These are phyloP conservation scores for Calonectria pauciramosa DNA, from an alignment of 2,329 filamentous ascomycete species.

Conservation along the genomic window DNA sequence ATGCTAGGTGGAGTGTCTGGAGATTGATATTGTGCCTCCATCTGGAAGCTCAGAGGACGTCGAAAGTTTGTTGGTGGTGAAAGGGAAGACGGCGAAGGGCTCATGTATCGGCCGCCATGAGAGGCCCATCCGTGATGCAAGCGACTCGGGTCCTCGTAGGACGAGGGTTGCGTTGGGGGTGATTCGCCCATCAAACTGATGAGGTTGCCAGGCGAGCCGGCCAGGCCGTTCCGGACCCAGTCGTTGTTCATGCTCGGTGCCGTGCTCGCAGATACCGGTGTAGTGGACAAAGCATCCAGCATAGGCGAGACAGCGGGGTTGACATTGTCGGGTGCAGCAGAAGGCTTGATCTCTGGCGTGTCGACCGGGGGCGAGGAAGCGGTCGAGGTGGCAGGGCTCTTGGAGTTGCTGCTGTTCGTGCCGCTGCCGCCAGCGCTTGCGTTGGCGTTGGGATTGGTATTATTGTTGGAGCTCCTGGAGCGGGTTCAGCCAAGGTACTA, in stretches of 20 bases:
- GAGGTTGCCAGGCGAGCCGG: constrained; percentile 66
- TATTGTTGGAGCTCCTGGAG: constrained; percentile 44
- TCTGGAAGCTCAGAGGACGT: constrained; percentile 69
- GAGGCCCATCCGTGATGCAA: constrained; percentile 61
- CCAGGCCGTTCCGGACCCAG: constrained; percentile 60
- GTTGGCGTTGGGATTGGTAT: constrained; percentile 50
- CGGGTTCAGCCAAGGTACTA: constrained; percentile 22
- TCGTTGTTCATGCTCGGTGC: constrained; percentile 62
- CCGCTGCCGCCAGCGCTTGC: constrained; percentile 40
- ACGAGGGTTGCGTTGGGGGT: constrained; percentile 66
- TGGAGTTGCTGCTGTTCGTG: constrained; percentile 50
- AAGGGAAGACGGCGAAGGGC: constrained; percentile 59
- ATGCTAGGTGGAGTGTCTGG: constrained; percentile 56
- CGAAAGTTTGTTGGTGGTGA: constrained; percentile 54
- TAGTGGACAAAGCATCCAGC: constrained; percentile 63
- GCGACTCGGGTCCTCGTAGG: constrained; percentile 62
- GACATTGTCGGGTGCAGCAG: constrained; percentile 58
- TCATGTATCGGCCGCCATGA: constrained; percentile 60
- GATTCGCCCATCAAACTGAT: constrained; percentile 66
- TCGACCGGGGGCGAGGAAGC: constrained; percentile 59
- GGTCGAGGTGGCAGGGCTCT: constrained; percentile 56
- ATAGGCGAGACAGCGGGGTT: constrained; percentile 60
- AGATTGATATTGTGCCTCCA: constrained; percentile 60
- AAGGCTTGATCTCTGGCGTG: constrained; percentile 62
- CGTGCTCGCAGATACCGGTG: constrained; percentile 63